phyloP scores from a whole-genome alignment of 139 green algal genomes.

The Chara braunii region DNA sequence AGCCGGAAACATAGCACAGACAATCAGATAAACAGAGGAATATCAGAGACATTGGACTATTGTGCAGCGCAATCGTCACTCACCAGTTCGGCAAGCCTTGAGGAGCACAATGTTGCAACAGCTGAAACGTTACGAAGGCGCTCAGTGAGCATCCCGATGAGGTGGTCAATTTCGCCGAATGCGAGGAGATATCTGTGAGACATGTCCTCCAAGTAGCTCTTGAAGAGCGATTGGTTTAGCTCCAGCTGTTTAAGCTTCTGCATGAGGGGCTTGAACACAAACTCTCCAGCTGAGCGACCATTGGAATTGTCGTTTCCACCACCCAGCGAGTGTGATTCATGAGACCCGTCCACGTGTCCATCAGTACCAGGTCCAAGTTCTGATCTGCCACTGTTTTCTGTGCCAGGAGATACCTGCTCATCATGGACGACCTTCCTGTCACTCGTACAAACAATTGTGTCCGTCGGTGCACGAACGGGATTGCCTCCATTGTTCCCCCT shows the following conservation, averaged over 20 bases:
- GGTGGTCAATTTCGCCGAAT: constrained; percentile 32
- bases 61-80: too few relatives aligned
- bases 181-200: constrained; percentile 2
- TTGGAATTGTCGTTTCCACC: neutral
- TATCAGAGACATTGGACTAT: too few relatives aligned
- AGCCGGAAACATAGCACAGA: too few relatives aligned
- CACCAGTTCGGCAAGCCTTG: too few relatives aligned
- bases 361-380: neutral
- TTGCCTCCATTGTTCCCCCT: too few relatives aligned
- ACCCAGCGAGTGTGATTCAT: neutral
- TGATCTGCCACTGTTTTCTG: neutral
- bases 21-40: too few relatives aligned
- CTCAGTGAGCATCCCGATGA: too few relatives aligned
- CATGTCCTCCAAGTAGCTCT: constrained; percentile 43
- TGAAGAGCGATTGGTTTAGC: constrained; percentile 42
- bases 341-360: neutral
- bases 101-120: too few relatives aligned
- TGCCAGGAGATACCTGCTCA: neutral
- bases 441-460: neutral
- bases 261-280: constrained; percentile 33
- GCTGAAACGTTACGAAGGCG: too few relatives aligned
- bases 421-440: neutral
- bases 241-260: constrained; percentile 43
- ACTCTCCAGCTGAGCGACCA: neutral
- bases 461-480: neutral